Evolutionary conservation across 2,329 filamentous ascomycete species (phyloP), one percentile per base, ranked within the genome.

Genomic region (Tolypocladium cylindrosporum): DNA sequence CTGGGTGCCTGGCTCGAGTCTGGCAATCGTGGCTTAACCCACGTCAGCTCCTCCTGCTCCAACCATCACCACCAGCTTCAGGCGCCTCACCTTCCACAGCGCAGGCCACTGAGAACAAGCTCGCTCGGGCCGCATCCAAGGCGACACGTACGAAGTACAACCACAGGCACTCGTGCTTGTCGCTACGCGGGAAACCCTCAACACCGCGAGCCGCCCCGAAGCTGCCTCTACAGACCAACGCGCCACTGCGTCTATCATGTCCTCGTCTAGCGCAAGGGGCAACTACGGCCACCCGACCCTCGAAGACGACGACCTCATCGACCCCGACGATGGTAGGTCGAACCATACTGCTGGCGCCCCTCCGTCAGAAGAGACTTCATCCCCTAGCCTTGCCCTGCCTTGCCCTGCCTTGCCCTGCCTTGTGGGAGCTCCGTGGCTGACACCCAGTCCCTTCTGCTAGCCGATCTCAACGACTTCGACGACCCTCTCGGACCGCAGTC

Each of bases 401-500:
- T 34, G 10, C 16, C 24, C n/a, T n/a, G n/a, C n/a, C n/a, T n/a
- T 24, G 37, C 7, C 19, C 34, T 11, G 27, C 19, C 34, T 19
- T 31, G 7, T 31, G 9, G 14, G 41, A 19, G 9, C 21, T 37
- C 31, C 19, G 31, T 9, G 6, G 45, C 57, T 60, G 43, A 58
- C 21, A 31, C 9, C 6, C n/a, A 42, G 6, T 42, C 24, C 14
- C 37, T 2, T 39, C 14, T 36, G 14, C 19, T 67, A 90, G 90
- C 89, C 68, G 90, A 91, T 66, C 86, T 97, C 68, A 89, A 94
- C 73, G 91, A 97, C 72, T 91, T 96, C 68, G 92, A 97, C 69
- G 91, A 97, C 74, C 91, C 92, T 45, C 80, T 94, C 63, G 79
- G 82, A 62, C 74, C 75, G 60, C 78, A 80, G 63, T 86, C 88